phyloP scores from a whole-genome alignment of 2,329 filamentous ascomycete species.

The Thermoascus crustaceus region DNA sequence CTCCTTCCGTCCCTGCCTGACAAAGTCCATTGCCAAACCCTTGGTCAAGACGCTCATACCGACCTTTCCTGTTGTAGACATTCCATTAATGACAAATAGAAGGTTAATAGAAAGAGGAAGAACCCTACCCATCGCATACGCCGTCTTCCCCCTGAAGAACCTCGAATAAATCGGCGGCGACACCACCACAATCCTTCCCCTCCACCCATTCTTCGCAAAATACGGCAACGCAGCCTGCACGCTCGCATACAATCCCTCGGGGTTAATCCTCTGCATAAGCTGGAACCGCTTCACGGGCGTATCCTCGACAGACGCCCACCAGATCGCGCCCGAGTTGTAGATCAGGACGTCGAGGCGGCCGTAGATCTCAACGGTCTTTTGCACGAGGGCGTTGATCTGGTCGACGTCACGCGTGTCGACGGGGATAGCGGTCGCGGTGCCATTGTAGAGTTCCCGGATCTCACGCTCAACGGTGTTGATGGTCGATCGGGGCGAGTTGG shows the following conservation, averaged over 20 bases:
- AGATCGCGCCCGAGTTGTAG: constrained; percentile 81
- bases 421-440: constrained; percentile 55
- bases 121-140: constrained; percentile 60
- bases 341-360: constrained; percentile 63
- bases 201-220: constrained; percentile 47
- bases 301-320: constrained; percentile 67
- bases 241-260: constrained; percentile 65
- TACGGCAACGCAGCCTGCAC: constrained; percentile 62
- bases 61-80: constrained; percentile 50
- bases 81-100: not conserved
- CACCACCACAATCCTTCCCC: constrained; percentile 65
- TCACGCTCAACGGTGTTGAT: constrained; percentile 73
- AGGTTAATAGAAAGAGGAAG: too few species aligned
- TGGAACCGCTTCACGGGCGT: constrained; percentile 70
- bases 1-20: constrained; percentile 52
- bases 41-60: constrained; percentile 76
- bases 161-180: constrained; percentile 77
- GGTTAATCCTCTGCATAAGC: constrained; percentile 67
- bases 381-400: constrained; percentile 54
- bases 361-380: constrained; percentile 51
- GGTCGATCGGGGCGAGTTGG: constrained; percentile 66
- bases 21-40: constrained; percentile 74
- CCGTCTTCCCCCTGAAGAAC: constrained; percentile 79
- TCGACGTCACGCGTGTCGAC: constrained; percentile 62
- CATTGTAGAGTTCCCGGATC: constrained; percentile 57